Base-by-base conservation (phyloP, 768 basidiomycete species). In the Leccinum subtestaceum region DNA sequence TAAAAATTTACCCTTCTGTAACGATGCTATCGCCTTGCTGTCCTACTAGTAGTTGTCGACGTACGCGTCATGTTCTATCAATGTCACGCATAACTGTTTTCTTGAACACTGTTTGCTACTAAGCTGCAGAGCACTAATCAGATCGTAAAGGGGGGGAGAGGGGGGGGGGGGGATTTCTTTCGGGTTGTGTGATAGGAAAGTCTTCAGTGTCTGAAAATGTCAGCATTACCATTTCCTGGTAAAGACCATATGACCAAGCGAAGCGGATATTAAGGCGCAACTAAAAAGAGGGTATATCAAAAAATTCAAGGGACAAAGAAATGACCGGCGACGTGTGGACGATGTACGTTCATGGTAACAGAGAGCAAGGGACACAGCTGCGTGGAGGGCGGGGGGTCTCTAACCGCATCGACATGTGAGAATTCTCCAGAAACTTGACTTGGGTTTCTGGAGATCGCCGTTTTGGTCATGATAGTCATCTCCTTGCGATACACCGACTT, bases 361-460 rank as follows among this genome's bases (percentile, higher is more conserved):
- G 48, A 63, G 56, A 61, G 56, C 57, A 60, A 43, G 38, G 54
- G 59, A 53, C 62, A 64, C 63, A 65, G 54, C 50, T 56, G 46
- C 56, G 55, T 53, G n/a, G 36, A 43, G 55, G 43, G 15, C 55
- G 46, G 52, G 4, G 31, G 55, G 38, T 52, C 43, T 65, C 77
- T 74, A 82, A 65, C 84, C 87, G 77, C 91, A 93, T 68, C 84
- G 85, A 76, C 91, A 93, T 50, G 89, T 91, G 60, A 93, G 74
- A 62, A 92, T 82, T 74, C 82, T 80, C 78, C 88, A 78, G 55
- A 89, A 76, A 63, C 78, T 77, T 56, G 79, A 76, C 72, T 83
- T 81, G 60, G 80, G 83, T 58, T 74, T 77, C 60, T 76, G 76
- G 53, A 81, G 80, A 60, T 84, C 80, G 59, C 78, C 79, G 61